Percentiles rank a stretch among this genome's conserved stretches.
Conservation (phyloP, 192 early-diverging fungal species). For the Coemansia asiatica region DNA sequence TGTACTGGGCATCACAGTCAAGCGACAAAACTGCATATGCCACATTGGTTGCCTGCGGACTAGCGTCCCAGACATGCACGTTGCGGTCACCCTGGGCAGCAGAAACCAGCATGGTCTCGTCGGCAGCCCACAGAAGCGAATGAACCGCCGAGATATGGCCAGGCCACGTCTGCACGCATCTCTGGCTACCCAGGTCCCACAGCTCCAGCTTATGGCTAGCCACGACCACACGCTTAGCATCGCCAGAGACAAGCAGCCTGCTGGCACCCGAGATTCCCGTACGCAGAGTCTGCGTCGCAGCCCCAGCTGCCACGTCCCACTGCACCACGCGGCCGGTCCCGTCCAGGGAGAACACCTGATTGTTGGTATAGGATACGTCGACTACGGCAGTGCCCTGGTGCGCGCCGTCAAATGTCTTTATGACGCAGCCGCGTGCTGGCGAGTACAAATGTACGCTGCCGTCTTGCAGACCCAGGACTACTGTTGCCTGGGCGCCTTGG, state of each 20-base stretch:
- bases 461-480: constrained; percentile 28
- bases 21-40: constrained; percentile 25
- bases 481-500: constrained; percentile 5
- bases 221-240: constrained; percentile 31
- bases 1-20: constrained; percentile 24
- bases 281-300: constrained; percentile 8
- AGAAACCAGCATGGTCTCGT: constrained; percentile 36
- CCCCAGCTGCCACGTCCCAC: constrained; percentile 22
- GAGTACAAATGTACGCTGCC: constrained; percentile 42
- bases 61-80: constrained; percentile 45
- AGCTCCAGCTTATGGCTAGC: constrained; percentile 47
- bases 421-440: constrained; percentile 41
- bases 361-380: constrained; percentile 5
- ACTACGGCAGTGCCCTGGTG: constrained; percentile 4
- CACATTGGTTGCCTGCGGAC: neutral
- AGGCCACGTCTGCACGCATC: constrained; percentile 15
- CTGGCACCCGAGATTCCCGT: constrained; percentile 24
- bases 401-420: constrained; percentile 18
- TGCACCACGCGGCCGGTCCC: constrained; percentile 20
- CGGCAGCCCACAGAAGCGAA: constrained; percentile 37
- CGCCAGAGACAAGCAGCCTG: constrained; percentile 22
- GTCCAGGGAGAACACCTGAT: constrained; percentile 29
- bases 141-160: constrained; percentile 36
- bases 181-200: constrained; percentile 24
- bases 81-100: constrained; percentile 36